Percentiles rank a stretch among this genome's conserved stretches.
phyloP scores from a whole-genome alignment of 441 rosid genomes.

The Biscutella laevigata region DNA sequence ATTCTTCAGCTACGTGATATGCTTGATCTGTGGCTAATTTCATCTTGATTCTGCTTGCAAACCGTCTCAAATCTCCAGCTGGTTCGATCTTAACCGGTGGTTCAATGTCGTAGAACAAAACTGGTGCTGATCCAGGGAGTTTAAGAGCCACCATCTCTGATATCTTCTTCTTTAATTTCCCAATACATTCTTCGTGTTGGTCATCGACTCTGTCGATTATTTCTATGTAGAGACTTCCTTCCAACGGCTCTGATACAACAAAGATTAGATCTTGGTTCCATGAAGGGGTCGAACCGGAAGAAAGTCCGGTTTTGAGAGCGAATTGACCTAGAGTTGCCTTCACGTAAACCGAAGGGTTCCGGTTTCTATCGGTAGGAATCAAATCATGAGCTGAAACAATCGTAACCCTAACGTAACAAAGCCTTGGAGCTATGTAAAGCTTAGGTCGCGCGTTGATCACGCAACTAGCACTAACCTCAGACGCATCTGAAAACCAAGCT shows the following conservation, averaged over 20 bases:
- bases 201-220: neutral
- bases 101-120: constrained; percentile 2
- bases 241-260: constrained; percentile 17
- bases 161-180: neutral
- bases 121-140: constrained; percentile 15
- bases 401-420: constrained; percentile 20
- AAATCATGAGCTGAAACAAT: constrained; percentile 23
- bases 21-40: constrained; percentile 19
- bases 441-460: constrained; percentile 19
- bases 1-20: constrained; percentile 16
- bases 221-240: neutral
- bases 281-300: constrained; percentile 8
- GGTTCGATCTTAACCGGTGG: constrained; percentile 1
- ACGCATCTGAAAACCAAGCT: constrained; percentile 24
- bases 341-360: constrained; percentile 9
- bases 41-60: constrained; percentile 19
- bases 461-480: constrained; percentile 1
- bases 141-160: constrained; percentile 12
- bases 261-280: constrained; percentile 26
- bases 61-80: neutral
- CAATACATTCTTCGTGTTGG: constrained; percentile 6
- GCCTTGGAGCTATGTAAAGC: constrained; percentile 19
- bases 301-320: neutral
- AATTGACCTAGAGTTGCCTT: neutral
- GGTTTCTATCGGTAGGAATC: neutral